Base-by-base conservation (phyloP, 192 early-diverging fungal species). In the Linnemannia exigua region DNA sequence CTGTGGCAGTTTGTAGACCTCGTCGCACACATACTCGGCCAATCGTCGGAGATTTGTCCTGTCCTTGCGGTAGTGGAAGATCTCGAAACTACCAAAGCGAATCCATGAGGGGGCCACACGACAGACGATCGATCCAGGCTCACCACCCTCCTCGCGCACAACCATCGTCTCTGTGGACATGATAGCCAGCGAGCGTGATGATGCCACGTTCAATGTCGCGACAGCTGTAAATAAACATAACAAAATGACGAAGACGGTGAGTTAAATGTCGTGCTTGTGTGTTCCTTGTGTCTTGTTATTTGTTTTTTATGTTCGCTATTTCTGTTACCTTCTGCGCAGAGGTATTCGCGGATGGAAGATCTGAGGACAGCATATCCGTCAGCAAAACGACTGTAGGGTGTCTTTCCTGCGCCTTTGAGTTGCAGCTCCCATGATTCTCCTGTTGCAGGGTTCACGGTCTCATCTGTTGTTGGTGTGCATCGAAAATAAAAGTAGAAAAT, bases 311-410 rank as follows among this genome's bases (percentile, higher is more conserved):
- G 19, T 38, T 31, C 6, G 28, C 36, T 35, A 35, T 38, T 17
- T 50, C 12, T 28, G 19, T 51, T 94, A 75, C 92, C 90, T 84
- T 96, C 95, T 0, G 93, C 93, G 22, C 91, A 88, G 44, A 98
- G 89, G 77, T 91, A 98, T 88, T 98, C 97, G 70, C 97, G 91
- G 50, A 97, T 93, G 37, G 95, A 96, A 8, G 95, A 97, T 5
- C 97, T 88, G n/a, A 97, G 81, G 12, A 97, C 96, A 0, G 97
- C 97, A 70, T 92, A 94, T 1, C 96, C 97, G 77, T 98, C 97
- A 11, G 93, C 95, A 66, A 96, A 95, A 17, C 97, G 89, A 51
- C 96, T 95, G 84, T 95, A 98, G 2, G 96, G 95, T 8, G 97
- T 98, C 77, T 92, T 88, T 8, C 97, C 95, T 1, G 94, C 94